These are phyloP conservation scores for Boletus subcaerulescens DNA, from an alignment of 768 basidiomycete genomes.

Conservation along the genomic window DNA sequence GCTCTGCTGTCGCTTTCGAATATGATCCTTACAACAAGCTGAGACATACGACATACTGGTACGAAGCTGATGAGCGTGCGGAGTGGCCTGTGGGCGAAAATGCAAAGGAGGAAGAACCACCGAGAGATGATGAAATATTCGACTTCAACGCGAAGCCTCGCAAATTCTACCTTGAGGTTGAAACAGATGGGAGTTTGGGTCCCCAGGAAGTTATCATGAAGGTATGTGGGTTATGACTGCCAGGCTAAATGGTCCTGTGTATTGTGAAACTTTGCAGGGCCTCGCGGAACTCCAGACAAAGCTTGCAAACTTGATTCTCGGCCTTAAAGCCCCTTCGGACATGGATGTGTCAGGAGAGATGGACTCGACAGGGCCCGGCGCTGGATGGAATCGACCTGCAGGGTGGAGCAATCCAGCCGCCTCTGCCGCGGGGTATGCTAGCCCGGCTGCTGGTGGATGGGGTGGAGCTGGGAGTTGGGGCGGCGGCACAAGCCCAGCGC, in stretches of 20 bases:
- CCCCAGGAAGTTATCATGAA: constrained; percentile 90
- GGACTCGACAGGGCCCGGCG: constrained; percentile 24
- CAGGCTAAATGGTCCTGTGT: background rate
- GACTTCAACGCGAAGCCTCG: constrained; percentile 86
- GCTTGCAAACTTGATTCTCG: constrained; percentile 74
- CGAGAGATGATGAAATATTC: constrained; percentile 77
- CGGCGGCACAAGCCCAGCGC: constrained; percentile 25
- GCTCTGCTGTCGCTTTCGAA: constrained; percentile 92
- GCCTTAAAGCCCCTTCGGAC: constrained; percentile 63
- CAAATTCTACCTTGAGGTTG: constrained; percentile 92
- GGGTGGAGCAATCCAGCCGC: constrained; percentile 30
- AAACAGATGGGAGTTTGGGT: constrained; percentile 86
- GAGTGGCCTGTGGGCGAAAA: constrained; percentile 96
- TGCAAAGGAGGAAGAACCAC: constrained; percentile 77
- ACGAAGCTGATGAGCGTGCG: constrained; percentile 68
- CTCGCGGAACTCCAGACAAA: constrained; percentile 77
- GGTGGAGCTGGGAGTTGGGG: constrained; percentile 24
- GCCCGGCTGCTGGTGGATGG: constrained; percentile 34
- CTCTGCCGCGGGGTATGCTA: constrained; percentile 32
- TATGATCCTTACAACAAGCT: constrained; percentile 98
- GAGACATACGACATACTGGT: constrained; percentile 95
- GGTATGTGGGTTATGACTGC: constrained; percentile 38
- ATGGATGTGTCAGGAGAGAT: constrained; percentile 46
- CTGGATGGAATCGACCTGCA: constrained; percentile 21
- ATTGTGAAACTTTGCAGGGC: constrained; percentile 45